A percentile compares a stretch with the other conserved stretches of the same genome.
phyloP scores from a whole-genome alignment of 441 rosid genomes.

The Raphanus hybrid region DNA sequence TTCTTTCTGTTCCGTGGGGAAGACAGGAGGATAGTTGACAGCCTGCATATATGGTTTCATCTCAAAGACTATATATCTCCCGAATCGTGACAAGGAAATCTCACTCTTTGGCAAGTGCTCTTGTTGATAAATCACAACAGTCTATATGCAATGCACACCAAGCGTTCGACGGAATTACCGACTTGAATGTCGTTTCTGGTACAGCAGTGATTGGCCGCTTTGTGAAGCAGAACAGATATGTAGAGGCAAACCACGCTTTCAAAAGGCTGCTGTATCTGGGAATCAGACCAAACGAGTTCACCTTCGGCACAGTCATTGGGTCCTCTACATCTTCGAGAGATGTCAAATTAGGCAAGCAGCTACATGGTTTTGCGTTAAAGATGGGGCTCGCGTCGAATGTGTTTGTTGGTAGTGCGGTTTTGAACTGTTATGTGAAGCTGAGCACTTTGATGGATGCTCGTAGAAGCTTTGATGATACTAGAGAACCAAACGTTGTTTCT shows the following conservation, averaged over 20 bases:
- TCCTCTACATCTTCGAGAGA: constrained; percentile 52
- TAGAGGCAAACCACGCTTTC: constrained; percentile 59
- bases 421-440: constrained; percentile 67
- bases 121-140: background rate
- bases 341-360: constrained; percentile 57
- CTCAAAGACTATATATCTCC: constrained; percentile 8
- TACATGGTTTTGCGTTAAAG: constrained; percentile 65
- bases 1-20: background rate
- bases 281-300: constrained; percentile 73
- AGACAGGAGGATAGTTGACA: background rate
- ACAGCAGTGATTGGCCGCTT: constrained; percentile 57
- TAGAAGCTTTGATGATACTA: constrained; percentile 63
- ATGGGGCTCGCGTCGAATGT: constrained; percentile 66
- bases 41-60: constrained; percentile 30
- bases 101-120: constrained; percentile 11
- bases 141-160: constrained; percentile 13
- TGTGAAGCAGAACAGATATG: constrained; percentile 49
- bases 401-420: constrained; percentile 70
- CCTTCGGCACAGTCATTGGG: constrained; percentile 65
- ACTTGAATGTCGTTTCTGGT: constrained; percentile 53
- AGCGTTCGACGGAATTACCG: constrained; percentile 60
- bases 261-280: constrained; percentile 52
- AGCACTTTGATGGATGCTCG: constrained; percentile 56
- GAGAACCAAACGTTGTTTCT: constrained; percentile 69
- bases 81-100: background rate